Base-by-base conservation (phyloP, 345 rosid species). In the Chamaenerion angustifolium region DNA sequence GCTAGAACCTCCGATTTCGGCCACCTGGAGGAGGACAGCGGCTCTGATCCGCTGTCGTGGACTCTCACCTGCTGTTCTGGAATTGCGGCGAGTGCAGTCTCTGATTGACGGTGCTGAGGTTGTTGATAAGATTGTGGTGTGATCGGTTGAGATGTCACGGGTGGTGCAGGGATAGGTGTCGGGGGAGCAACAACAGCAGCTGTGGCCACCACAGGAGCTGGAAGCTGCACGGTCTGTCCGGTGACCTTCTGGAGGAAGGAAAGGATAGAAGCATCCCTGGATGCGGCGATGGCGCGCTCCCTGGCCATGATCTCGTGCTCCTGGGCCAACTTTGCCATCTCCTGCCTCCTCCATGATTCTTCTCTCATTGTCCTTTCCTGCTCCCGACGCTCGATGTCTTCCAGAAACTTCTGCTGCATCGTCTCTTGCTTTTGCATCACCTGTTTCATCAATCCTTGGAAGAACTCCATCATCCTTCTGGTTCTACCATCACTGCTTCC, bases 321-420 rank as follows among this genome's bases (percentile, higher is more conserved):
- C 4, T 70, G 94, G 49, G 74, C 70, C 50, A 76, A 43, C 21
- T 88, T 74, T 11, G 76, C 61, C 72, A 72, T 74, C 49, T 83
- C 85, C 58, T 88, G 96, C 45, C 83, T 72, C 69, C 67, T 79
- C 90, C 96, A 81, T 21, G 92, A 73, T 64, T 88, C 94, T 58
- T 88, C 92, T 31, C 92, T 71, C 14, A 68, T 57, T 69, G 76
- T 68, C 70, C 94, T 68, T 40, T 88, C 96, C 50, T 74, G 82
- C 56, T 88, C 96, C 65, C 83, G 72, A 74, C 71, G 83, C 71
- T 88, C 96, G 11, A 84, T 75, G 9, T 80, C 82, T 49, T 88
- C 94, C 40, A 88, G 61, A 58, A 88, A 84, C 53, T 76, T 68
- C 51, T 72, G 56, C 54, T 84, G 96, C 94, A 88, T 76, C 2